Percentiles rank a stretch among this genome's conserved stretches.
Evolutionary conservation across 495 filamentous ascomycete genomes (phyloP).

Genomic region (Annulohypoxylon moriforme): DNA sequence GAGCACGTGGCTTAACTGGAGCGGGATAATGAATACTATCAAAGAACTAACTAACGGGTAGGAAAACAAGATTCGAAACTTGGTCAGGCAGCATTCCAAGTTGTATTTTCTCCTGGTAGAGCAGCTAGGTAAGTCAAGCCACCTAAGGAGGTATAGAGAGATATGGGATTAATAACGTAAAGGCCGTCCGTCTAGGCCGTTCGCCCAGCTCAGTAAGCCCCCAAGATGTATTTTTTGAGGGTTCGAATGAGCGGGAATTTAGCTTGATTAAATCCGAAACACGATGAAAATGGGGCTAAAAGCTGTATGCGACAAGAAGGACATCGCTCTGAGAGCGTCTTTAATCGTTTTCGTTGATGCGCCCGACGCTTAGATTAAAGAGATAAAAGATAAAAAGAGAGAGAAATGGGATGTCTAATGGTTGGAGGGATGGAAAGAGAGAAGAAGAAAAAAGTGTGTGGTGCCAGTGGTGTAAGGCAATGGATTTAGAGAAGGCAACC

Average conservation of each 20-base stretch:
- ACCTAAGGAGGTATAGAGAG: neutral
- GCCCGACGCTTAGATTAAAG: slow-evolving; percentile 9
- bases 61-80: neutral
- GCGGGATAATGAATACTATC: slow-evolving; percentile 15
- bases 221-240: neutral
- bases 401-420: neutral
- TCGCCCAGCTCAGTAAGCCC: slow-evolving; percentile 2
- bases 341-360: slow-evolving; percentile 13
- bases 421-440: neutral
- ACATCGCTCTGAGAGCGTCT: slow-evolving; percentile 5
- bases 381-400: neutral
- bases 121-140: neutral
- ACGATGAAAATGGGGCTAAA: slow-evolving; percentile 2
- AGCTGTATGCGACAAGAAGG: neutral
- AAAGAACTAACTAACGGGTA: slow-evolving; percentile 26
- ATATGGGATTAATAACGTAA: neutral
- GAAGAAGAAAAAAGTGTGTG: slow-evolving; percentile 5
- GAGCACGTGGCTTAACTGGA: slow-evolving; percentile 14
- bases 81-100: neutral
- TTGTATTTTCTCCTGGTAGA: slow-evolving; percentile 2
- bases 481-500: slow-evolving; percentile 10
- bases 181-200: neutral
- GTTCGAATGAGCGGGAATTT: slow-evolving; percentile 9
- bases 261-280: slow-evolving; percentile 17
- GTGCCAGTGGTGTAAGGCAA: slow-evolving; percentile 14